Evolutionary conservation across 208 protist species (phyloP).

Genomic region (Trypanosoma grayi): DNA sequence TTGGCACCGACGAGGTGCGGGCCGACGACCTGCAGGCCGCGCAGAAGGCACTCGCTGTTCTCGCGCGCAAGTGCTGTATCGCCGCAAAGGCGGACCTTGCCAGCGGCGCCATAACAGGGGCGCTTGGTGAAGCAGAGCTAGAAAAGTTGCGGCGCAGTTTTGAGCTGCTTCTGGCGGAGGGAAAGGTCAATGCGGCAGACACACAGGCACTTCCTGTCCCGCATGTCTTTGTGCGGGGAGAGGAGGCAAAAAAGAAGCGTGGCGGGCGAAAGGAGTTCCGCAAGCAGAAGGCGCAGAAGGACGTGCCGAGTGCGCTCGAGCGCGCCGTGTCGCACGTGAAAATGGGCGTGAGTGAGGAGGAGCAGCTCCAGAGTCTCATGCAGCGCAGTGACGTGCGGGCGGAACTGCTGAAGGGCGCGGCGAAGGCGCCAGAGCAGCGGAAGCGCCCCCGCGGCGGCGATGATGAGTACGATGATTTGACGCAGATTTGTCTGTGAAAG

Average conservation of each 20-base stretch:
- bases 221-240: slow-evolving; percentile 51
- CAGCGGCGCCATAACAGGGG: slow-evolving; percentile 28
- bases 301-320: slow-evolving; percentile 54
- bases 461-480: slow-evolving; percentile 81
- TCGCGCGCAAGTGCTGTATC: slow-evolving; percentile 65
- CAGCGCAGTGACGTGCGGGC: slow-evolving; percentile 63
- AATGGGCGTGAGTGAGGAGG: slow-evolving; percentile 86
- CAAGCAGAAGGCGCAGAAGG: slow-evolving; percentile 55
- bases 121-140: slow-evolving; percentile 43
- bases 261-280: slow-evolving; percentile 58
- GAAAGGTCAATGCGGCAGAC: slow-evolving; percentile 67
- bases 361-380: slow-evolving; percentile 65
- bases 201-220: slow-evolving; percentile 80
- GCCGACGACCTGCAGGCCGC: slow-evolving; percentile 51
- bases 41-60: slow-evolving; percentile 53
- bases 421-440: slow-evolving; percentile 40
- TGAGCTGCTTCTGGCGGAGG: slow-evolving; percentile 45
- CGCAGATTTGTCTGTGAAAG: slow-evolving; percentile 46
- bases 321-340: slow-evolving; percentile 62
- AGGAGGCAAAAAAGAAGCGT: slow-evolving; percentile 48
- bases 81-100: slow-evolving; percentile 59
- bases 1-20: slow-evolving; percentile 46
- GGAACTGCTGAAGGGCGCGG: slow-evolving; percentile 49
- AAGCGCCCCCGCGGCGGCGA: slow-evolving; percentile 40
- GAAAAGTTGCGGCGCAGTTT: slow-evolving; percentile 54